phyloP scores from a whole-genome alignment of 1,284 basidiomycete species.

The Boletus semigastroideus region DNA sequence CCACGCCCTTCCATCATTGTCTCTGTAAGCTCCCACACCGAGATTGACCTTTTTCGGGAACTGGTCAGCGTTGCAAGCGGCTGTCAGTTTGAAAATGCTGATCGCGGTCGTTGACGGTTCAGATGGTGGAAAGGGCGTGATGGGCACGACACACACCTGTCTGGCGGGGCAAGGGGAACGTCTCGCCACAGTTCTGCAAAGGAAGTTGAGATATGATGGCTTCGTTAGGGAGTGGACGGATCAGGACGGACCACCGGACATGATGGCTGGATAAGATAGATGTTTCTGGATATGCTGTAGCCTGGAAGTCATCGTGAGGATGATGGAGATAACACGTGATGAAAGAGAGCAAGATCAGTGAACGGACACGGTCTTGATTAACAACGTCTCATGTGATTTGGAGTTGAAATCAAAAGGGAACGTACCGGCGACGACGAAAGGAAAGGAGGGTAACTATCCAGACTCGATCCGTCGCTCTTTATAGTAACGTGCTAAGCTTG shows the following conservation, averaged over 20 bases:
- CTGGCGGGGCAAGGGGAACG: slow-evolving; percentile 79
- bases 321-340: background rate
- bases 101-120: background rate
- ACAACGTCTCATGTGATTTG: slow-evolving; percentile 27
- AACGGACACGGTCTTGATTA: background rate
- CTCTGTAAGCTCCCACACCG: slow-evolving; percentile 87
- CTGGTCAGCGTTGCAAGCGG: slow-evolving; percentile 83
- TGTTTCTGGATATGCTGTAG: slow-evolving; percentile 51
- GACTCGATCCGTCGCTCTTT: too few relatives aligned
- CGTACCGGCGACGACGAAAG: slow-evolving; percentile 7
- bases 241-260: slow-evolving; percentile 50
- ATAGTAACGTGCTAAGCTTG: too few relatives aligned
- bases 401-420: background rate
- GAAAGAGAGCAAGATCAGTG: background rate
- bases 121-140: slow-evolving; percentile 2
- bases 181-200: slow-evolving; percentile 64
- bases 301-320: slow-evolving; percentile 48
- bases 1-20: slow-evolving; percentile 85
- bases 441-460: too few relatives aligned
- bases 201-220: slow-evolving; percentile 11
- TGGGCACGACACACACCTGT: slow-evolving; percentile 51
- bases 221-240: slow-evolving; percentile 4
- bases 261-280: slow-evolving; percentile 36
- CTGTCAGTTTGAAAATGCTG: slow-evolving; percentile 92
- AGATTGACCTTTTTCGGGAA: slow-evolving; percentile 88